Evolutionary conservation across 139 green algal genomes (phyloP), one percentile per base, ranked within the genome.

Genomic region (Tetradesmus lagerheimii): DNA sequence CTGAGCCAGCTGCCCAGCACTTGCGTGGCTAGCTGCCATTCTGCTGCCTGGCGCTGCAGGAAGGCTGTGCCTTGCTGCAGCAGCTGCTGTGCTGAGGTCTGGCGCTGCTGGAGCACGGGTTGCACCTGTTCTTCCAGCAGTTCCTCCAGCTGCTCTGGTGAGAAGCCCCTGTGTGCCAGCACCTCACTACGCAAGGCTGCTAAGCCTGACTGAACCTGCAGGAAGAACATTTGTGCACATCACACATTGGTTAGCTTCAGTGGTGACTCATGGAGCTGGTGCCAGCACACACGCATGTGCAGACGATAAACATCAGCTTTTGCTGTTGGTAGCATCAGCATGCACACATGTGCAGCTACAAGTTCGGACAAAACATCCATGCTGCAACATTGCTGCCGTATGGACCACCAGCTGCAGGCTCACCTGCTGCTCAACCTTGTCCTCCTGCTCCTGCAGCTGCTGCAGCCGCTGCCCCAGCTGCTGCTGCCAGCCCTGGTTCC

Each of bases 1-100:
- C 34, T 76, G 11, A 95, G 78, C 91, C 91, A 95, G 23, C 35
- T 78, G 27, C 74, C 71, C 53, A 95, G 43, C 16, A 89, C 83
- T 16, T 79, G 20, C n/a, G 71, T n/a, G 25, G 38, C 64, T 39
- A 71, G 45, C 77, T 86, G 45, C 91, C 93, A 95, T n/a, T 90
- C 79, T 34, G 38, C 84, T 29, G 91, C 93, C 86, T 95, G 93
- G n/a, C 89, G 43, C 29, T 89, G 76, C 31, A 95, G 91, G 66
- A 92, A 93, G 9, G 64, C 29, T 23, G 85, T 64, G 27, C 84
- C 80, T 39, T 84, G 76, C 12, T 92, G 47, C 47, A 94, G 57
- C 43, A 95, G 90, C 43, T 81, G 9, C 38, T 89, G 37, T 0
- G 92, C 92, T 27, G 83, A 87, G n/a, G 87, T 83, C 29, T 90